Percentiles rank a stretch among this genome's conserved stretches.
Evolutionary conservation across 2,329 filamentous ascomycete genomes (phyloP).

Genomic region (Mariannaea elegans): DNA sequence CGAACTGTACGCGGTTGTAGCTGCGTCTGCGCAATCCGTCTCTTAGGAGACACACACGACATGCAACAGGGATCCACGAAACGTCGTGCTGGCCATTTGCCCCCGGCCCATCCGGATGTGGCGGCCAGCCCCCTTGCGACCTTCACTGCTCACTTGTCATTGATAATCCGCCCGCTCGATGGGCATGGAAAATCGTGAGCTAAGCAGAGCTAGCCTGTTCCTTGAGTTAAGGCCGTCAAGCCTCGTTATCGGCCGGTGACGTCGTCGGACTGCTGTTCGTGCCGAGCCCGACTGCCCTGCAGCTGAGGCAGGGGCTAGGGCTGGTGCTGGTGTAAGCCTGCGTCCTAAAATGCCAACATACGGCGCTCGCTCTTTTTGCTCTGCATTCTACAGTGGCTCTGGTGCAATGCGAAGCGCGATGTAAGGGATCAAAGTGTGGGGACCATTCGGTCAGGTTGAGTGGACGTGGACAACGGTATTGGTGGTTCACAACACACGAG

Average conservation of each 20-base stretch:
- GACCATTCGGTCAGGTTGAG: neutral
- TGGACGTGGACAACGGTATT: conserved; percentile 1
- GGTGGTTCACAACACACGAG: conserved; percentile 9
- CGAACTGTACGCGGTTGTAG: conserved; percentile 6
- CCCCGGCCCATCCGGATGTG: conserved; percentile 33
- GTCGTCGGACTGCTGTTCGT: conserved; percentile 23
- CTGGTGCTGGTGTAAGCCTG: neutral
- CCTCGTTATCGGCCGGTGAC: conserved; percentile 31
- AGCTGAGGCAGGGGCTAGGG: neutral
- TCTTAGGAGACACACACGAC: conserved; percentile 17
- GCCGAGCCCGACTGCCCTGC: conserved; percentile 28
- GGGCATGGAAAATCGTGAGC: conserved; percentile 15
- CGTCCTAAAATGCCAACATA: neutral
- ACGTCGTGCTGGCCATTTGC: conserved; percentile 11
- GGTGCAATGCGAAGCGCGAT: conserved; percentile 28
- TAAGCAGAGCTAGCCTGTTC: conserved; percentile 16
- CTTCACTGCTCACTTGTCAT: conserved; percentile 14
- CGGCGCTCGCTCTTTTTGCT: neutral
- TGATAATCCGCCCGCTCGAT: conserved; percentile 17
- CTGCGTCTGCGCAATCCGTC: conserved; percentile 6
- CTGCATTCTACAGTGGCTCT: no score
- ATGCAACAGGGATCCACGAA: conserved; percentile 13
- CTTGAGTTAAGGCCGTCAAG: conserved; percentile 23
- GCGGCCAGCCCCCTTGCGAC: conserved; percentile 17
- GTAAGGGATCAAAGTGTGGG: conserved; percentile 29